Evolutionary conservation across 1,284 basidiomycete species (phyloP).

Genomic region (Ustilago sp.): DNA sequence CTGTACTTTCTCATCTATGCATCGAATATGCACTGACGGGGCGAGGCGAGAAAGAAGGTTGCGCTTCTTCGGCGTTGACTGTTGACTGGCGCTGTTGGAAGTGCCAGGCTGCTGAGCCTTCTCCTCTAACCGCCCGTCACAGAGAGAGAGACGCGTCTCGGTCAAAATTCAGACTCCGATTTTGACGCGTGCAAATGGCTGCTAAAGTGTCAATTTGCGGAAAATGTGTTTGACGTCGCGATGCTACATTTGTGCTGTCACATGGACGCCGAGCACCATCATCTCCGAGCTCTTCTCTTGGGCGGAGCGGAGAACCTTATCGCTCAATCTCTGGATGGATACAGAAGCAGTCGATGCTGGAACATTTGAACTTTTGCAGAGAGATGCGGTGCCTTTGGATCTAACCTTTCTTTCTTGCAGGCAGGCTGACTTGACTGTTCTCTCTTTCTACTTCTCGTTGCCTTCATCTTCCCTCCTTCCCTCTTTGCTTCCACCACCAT

Average conservation of each 20-base stretch:
- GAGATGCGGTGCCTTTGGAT: not conserved
- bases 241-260: constrained; percentile 1
- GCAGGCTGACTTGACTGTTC: constrained; percentile 10
- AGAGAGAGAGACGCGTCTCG: constrained; percentile 28
- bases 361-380: not conserved
- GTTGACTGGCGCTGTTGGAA: constrained; percentile 26
- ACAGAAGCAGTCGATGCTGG: not conserved
- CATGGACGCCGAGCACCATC: constrained; percentile 33
- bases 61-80: not conserved
- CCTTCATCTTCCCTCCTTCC: not conserved
- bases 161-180: constrained; percentile 33
- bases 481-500: constrained; percentile 6
- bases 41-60: not conserved
- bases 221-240: constrained; percentile 11
- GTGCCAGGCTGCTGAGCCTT: constrained; percentile 5
- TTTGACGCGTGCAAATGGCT: constrained; percentile 11
- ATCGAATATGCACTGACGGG: not conserved
- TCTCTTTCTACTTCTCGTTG: not conserved
- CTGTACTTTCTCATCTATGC: not conserved
- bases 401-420: not conserved
- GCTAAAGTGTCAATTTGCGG: constrained; percentile 9
- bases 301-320: not conserved
- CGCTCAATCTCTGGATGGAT: not conserved
- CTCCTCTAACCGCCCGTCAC: not conserved
- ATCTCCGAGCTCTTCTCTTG: constrained; percentile 16